phyloP scores from a whole-genome alignment of 1,284 basidiomycete species.

The Fistulinella cinereoalba region DNA sequence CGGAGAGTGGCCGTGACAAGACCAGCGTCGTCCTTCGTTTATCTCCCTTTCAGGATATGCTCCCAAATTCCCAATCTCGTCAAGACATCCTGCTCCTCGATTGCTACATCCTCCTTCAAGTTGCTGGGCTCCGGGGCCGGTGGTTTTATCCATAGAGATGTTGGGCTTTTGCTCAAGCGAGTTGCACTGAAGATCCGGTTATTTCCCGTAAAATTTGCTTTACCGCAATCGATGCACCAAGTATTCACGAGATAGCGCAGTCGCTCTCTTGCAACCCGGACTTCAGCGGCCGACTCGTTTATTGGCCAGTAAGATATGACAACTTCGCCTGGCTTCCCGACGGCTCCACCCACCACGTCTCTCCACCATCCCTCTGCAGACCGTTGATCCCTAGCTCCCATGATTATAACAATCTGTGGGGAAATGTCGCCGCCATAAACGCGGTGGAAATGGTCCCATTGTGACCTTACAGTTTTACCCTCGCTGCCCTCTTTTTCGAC shows the following conservation, averaged over 20 bases:
- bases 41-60: conserved; percentile 5
- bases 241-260: conserved; percentile 16
- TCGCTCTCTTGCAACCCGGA: conserved; percentile 2
- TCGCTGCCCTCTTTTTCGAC: conserved; percentile 7
- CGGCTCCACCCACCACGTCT: neutral
- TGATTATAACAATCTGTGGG: conserved; percentile 25
- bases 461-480: conserved; percentile 6
- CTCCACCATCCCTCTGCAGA: conserved; percentile 26
- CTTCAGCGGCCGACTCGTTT: neutral
- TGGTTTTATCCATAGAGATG: conserved; percentile 4
- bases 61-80: conserved; percentile 25
- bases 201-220: conserved; percentile 4
- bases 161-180: conserved; percentile 2
- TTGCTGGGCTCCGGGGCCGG: neutral
- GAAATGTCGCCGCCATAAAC: conserved; percentile 28
- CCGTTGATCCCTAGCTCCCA: conserved; percentile 16
- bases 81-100: conserved; percentile 12
- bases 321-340: neutral
- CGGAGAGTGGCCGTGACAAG: no score
- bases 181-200: conserved; percentile 14
- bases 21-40: neutral
- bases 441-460: conserved; percentile 27
- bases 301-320: conserved; percentile 21
- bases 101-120: neutral
- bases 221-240: conserved; percentile 25